Base-by-base conservation (phyloP, 306 rosid species). In the Cucurbita maxima region DNA sequence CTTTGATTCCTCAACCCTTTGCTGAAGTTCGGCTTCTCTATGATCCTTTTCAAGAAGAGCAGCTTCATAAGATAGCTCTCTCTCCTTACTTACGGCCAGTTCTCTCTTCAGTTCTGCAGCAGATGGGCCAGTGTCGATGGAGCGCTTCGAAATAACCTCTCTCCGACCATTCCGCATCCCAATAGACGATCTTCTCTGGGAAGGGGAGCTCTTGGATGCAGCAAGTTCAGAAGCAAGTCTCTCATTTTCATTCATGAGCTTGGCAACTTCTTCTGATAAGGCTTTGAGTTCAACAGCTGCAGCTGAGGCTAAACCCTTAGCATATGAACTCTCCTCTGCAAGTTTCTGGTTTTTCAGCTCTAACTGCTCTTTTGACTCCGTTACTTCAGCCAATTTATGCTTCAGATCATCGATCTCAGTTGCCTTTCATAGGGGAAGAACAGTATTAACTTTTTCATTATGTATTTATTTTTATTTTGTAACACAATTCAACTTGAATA, bases 241-340 rank as follows among this genome's bases (percentile, higher is more conserved):
- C 76, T 91, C 99, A 11, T 91, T 95, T 43, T 91, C 90, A 77
- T 84, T 91, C 99, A 91, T 91, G 70, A 89, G 96, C 81, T 95
- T 95, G 68, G 99, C 80, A 68, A 95, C 96, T 85, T 95, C 99
- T 86, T 91, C 99, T 20, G 99, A 86, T 59, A 95, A 79, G 74
- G 97, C 97, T 84, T 95, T 95, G 57, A 95, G 96, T 83, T 95
- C 99, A 71, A 91, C 97, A 6, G 97, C 99, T n/a, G 99, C 99
- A 72, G 99, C 99, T 44, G 99, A 95, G 63, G 99, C 99, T 63
- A 95, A 82, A 76, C 96, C 97, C 80, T 95, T 95, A 63, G 99
- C 99, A 83, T 91, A 95, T 64, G 96, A 80, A 82, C 96, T 85
- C 82, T 95, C 99, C 76, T 95, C 99, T 76, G 94, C 96, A 61